phyloP scores from a whole-genome alignment of 2,329 filamentous ascomycete genomes.

The Aspergillus sp. region DNA sequence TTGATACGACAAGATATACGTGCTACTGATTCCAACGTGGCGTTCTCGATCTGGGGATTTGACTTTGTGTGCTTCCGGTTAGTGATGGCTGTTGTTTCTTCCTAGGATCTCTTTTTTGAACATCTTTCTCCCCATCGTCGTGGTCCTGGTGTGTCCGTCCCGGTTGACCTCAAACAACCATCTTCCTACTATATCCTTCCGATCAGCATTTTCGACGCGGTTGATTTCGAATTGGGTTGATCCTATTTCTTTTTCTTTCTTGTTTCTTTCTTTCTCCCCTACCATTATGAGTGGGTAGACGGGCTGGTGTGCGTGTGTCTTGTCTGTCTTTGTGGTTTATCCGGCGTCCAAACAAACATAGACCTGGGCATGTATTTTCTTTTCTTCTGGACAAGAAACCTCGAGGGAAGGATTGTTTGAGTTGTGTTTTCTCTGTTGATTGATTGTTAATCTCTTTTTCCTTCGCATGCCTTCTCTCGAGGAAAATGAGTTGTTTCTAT shows the following conservation, averaged over 20 bases:
- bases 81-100: not conserved
- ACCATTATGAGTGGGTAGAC: constrained; percentile 28
- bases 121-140: not conserved
- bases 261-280: constrained; percentile 20
- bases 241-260: constrained; percentile 13
- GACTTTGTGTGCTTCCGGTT: not conserved
- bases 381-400: not conserved
- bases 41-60: not conserved
- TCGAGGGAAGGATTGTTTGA: constrained; percentile 1
- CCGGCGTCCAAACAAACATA: constrained; percentile 38
- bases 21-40: not conserved
- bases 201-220: not conserved
- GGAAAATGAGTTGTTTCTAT: not conserved
- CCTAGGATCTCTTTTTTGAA: too few species aligned
- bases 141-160: too few species aligned
- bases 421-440: constrained; percentile 2
- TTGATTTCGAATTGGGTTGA: constrained; percentile 20
- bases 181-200: not conserved
- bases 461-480: constrained; percentile 6
- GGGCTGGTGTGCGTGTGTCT: constrained; percentile 24
- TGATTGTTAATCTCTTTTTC: constrained; percentile 3
- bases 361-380: constrained; percentile 33
- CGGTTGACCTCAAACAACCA: not conserved
- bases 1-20: not conserved
- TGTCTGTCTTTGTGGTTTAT: constrained; percentile 21